Evolutionary conservation across 2,329 filamentous ascomycete species (phyloP), one percentile per base, ranked within the genome.

Genomic region (Monosporascus sp.): DNA sequence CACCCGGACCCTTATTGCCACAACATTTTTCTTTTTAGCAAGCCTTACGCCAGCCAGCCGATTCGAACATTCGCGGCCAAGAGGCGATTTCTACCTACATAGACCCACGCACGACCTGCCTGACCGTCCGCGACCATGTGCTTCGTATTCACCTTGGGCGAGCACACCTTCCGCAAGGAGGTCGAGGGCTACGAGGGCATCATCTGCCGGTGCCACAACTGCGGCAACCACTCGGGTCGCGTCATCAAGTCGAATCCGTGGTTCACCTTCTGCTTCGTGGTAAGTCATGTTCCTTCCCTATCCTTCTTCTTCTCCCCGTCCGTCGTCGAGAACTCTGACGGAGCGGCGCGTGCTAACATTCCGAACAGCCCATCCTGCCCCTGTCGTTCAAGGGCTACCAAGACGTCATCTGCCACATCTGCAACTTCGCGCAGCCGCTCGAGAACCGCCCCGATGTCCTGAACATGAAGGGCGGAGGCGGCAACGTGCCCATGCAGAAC

Each of bases 231-330:
- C 70, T 75, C 77, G 2, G 83, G 75, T 15, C 75, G 73, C 56
- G 82, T 85, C 53, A 75, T 83, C 63, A 85, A 85, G 68, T 79
- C 77, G 54, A 77, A 85, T 54, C 83, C 83, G 43, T 90, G 87
- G 85, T 91, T 91, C 65, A 91, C 88, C 5, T 84, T 91, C 64
- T 91, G 88, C 76, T 90, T 88, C 70, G 71, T 90, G 50, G 82
- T 85, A 70, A 63, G 79, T 73, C 41, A 9, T 25, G n/a, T 17
- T 46, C 18, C 35, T 6, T 47, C 22, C 8, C 31, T 41, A 35
- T 17, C 43, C 24, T 27, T 18, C 14, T 14, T 18, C 14, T 14
- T 7, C 43, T 27, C 7, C 25, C 22, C 20, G 17, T 24, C 22
- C 20, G 22, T 46, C 22, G 11, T 3, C 31, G 9, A 35, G 31